Evolutionary conservation across 2,329 filamentous ascomycete species (phyloP).

Genomic region (Phaeosphaeria sp.): DNA sequence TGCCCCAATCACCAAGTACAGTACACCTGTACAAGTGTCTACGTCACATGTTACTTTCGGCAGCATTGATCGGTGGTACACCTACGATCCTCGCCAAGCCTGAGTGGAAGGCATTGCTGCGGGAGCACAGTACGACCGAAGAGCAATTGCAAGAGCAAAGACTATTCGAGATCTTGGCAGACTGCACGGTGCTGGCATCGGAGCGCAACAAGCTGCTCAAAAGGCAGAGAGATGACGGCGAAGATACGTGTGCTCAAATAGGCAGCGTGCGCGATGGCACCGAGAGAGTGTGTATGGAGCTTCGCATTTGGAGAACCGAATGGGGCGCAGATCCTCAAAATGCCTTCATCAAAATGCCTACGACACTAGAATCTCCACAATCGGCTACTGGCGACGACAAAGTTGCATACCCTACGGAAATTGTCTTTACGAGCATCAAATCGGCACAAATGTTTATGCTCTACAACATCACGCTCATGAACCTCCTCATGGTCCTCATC

Average conservation of each 20-base stretch:
- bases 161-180: constrained; percentile 36
- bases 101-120: constrained; percentile 32
- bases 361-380: too few species aligned
- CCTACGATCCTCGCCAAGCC: constrained; percentile 32
- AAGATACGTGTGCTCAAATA: background rate
- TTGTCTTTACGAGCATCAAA: constrained; percentile 10
- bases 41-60: constrained; percentile 32
- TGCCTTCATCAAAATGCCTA: background rate
- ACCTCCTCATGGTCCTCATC: constrained; percentile 28
- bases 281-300: background rate
- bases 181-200: constrained; percentile 33
- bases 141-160: constrained; percentile 28
- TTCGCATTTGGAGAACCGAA: background rate
- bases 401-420: background rate
- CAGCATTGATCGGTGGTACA: constrained; percentile 21
- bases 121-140: constrained; percentile 15
- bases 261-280: background rate
- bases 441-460: constrained; percentile 31
- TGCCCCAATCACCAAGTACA: constrained; percentile 15
- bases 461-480: constrained; percentile 37
- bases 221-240: background rate
- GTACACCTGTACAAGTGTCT: constrained; percentile 28
- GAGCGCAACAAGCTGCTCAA: constrained; percentile 15
- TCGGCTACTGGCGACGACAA: background rate
- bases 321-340: background rate